These are phyloP conservation scores for Candida sonorensis DNA, from an alignment of 805 yeast genomes.

Conservation along the genomic window DNA sequence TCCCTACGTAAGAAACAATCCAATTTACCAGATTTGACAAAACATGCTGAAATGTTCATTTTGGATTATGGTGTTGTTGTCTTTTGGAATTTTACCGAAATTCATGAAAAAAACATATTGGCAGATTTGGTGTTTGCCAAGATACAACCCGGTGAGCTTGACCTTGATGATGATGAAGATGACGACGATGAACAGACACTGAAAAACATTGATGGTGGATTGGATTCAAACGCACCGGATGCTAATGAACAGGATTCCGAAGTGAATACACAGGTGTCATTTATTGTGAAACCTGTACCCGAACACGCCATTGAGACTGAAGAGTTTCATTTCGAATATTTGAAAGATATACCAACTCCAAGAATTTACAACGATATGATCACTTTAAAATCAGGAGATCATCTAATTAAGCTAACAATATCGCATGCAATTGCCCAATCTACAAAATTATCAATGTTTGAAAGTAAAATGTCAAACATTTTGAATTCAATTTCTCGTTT, in stretches of 20 bases:
- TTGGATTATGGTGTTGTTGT: constrained; percentile 94
- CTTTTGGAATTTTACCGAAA: constrained; percentile 92
- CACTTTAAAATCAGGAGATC: constrained; percentile 85
- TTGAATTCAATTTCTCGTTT: constrained; percentile 80
- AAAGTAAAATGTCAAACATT: constrained; percentile 81
- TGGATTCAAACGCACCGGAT: too few species aligned
- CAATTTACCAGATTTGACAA: constrained; percentile 38
- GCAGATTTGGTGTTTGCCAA: constrained; percentile 83
- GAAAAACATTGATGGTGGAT: constrained; percentile 1
- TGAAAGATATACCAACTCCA: constrained; percentile 39
- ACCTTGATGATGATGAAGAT: constrained; percentile 32
- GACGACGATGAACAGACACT: constrained; percentile 28
- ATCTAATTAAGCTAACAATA: constrained; percentile 83
- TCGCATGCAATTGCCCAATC: constrained; percentile 97
- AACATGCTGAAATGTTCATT: constrained; percentile 83
- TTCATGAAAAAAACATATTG: constrained; percentile 85
- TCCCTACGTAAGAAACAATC: constrained; percentile 9
- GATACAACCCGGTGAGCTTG: constrained; percentile 34
- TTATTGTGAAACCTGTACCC: constrained; percentile 66
- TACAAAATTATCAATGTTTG: constrained; percentile 85
- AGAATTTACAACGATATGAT: constrained; percentile 91
- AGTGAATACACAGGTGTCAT: constrained; percentile 20
- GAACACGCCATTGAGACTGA: constrained; percentile 93
- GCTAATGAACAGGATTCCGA: constrained; percentile 2
- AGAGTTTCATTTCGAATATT: constrained; percentile 70